Conservation (phyloP, 257 asterid species). For the Nicotiana undulata region DNA sequence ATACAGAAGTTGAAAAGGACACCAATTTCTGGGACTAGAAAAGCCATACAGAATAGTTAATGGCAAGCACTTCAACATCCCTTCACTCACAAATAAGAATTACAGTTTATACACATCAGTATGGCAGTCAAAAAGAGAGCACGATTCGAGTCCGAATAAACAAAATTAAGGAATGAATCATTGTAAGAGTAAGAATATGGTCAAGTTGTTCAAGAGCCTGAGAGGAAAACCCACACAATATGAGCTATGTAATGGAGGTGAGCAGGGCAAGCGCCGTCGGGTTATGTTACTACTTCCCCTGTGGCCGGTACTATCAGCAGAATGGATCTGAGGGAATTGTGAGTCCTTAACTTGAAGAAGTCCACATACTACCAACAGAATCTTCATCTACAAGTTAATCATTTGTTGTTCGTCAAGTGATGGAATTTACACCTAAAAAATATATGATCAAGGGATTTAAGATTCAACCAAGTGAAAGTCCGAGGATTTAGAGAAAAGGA, state of each 20-base stretch:
- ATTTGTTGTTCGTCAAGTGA: not conserved
- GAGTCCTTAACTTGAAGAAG: not conserved
- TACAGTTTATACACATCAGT: not conserved
- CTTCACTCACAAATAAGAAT: not conserved
- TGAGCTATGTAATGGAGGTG: no score
- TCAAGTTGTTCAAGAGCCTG: not conserved
- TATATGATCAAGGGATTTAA: not conserved
- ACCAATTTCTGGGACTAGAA: not conserved
- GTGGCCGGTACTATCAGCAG: not conserved
- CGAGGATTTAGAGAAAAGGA: not conserved
- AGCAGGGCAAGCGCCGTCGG: no score
- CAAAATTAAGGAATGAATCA: not conserved
- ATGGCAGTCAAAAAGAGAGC: not conserved
- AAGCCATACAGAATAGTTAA: not conserved
- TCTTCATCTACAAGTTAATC: not conserved
- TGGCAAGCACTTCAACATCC: not conserved
- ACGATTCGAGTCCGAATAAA: not conserved
- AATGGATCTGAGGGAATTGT: not conserved
- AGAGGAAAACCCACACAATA: not conserved
- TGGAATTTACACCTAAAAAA: not conserved
- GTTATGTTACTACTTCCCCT: not conserved
- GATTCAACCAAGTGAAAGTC: not conserved
- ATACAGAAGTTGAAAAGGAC: not conserved
- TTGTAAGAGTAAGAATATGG: not conserved
- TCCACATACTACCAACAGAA: not conserved